A percentile compares a stretch with the other conserved stretches of the same genome.
These are phyloP conservation scores for Magnolia sinica DNA, from an alignment of 164 flowering plant genomes.

Conservation along the genomic window DNA sequence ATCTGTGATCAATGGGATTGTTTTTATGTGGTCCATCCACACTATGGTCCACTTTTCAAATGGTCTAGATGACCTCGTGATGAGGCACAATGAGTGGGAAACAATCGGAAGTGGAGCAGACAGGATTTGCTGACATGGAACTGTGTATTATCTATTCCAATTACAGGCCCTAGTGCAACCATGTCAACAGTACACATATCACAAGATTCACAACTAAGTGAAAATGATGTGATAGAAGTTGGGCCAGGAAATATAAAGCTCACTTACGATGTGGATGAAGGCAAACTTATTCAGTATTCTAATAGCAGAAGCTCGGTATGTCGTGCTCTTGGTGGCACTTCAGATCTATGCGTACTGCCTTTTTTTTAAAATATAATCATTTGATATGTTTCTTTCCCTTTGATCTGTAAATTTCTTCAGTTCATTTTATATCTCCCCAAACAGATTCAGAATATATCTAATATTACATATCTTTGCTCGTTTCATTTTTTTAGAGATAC, in stretches of 20 bases:
- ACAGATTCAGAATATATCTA: not conserved
- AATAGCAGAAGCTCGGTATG: conserved; percentile 62
- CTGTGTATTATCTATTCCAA: not conserved
- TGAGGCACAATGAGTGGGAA: not conserved
- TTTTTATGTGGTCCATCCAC: not conserved
- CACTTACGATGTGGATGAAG: conserved; percentile 46
- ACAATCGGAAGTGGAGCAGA: too few relatives aligned
- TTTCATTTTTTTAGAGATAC: not conserved
- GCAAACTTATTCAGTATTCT: conserved; percentile 58
- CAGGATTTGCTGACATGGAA: conserved; percentile 1
- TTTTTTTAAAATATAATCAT: not conserved
- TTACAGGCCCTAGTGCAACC: conserved; percentile 46
- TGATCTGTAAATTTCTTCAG: not conserved
- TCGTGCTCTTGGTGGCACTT: not conserved
- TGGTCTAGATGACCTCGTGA: not conserved
- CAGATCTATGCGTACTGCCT: not conserved
- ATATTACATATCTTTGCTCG: not conserved
- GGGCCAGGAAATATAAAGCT: conserved; percentile 81
- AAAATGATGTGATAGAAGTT: conserved; percentile 46
- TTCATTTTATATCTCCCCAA: not conserved
- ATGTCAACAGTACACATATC: conserved; percentile 35
- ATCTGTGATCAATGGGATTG: not conserved
- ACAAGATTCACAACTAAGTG: conserved; percentile 19
- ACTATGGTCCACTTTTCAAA: not conserved
- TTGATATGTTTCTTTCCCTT: not conserved